Evolutionary conservation across 1,284 basidiomycete species (phyloP), one percentile per base, ranked within the genome.

Genomic region (Chiua sp.): DNA sequence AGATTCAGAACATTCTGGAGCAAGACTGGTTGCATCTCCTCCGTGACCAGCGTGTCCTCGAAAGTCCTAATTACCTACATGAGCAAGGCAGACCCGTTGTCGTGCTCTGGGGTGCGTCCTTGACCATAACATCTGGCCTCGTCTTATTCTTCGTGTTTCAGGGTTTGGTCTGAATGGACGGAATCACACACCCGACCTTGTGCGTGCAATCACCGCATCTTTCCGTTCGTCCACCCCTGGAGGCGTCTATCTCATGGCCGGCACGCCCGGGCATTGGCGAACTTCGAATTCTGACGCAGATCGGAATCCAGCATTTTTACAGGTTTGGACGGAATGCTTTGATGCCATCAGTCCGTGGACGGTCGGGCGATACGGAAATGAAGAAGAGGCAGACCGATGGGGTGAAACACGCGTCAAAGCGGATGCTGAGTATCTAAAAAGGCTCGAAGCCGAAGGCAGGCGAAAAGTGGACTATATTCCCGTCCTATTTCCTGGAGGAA

Each of bases 261-360:
- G 90, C 18, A 76, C 80, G 3, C 86, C 90, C 28, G 80, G 87
- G 1, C 82, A 87, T 64, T 92, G 90, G 91, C 83, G 90, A 15
- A 87, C 87, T 0, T 82, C 84, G 6, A 78, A 79, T 22, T 81
- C 80, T 37, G 91, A 92, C 68, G 87, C 88, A 1, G 87, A 91
- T 71, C 76, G 77, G 7, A 82, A 91, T 64, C 82, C 85, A 0
- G 87, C 76, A 18, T 90, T 90, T 63, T 68, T 87, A 16, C 76
- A 82, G 51, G 79, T 90, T 5, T 92, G 87, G 85, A 76, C 90
- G 16, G 84, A 87, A 32, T 85, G 84, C 44, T 90, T 91, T 61
- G 90, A 92, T 65, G 88, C 88, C 2, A 83, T 92, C 59, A 88
- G 85, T 26, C 90, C 89, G 3, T 92, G 90, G 90, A 90, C 87